Conservation (phyloP, 192 early-diverging fungal species). For the Coemansia sp. region DNA sequence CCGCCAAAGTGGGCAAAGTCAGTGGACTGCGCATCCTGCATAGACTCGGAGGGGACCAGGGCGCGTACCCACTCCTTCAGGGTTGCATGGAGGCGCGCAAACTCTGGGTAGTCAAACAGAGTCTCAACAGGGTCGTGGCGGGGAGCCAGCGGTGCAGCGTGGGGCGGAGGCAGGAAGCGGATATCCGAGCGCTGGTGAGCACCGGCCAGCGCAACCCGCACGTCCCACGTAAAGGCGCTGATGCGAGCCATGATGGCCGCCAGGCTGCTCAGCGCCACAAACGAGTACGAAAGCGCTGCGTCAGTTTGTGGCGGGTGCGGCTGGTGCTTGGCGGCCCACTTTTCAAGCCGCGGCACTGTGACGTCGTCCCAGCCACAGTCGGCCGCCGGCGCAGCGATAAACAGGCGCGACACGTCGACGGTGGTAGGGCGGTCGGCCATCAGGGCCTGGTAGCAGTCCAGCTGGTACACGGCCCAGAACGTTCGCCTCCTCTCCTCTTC, state of each 20-base stretch:
- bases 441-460: constrained; percentile 48
- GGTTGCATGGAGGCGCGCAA: constrained; percentile 13
- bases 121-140: constrained; percentile 6
- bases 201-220: constrained; percentile 13
- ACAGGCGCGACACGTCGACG: constrained; percentile 36
- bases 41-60: constrained; percentile 33
- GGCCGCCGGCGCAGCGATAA: constrained; percentile 31
- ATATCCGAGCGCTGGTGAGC: constrained; percentile 17
- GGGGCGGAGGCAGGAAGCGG: constrained; percentile 13
- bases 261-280: constrained; percentile 39
- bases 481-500: constrained; percentile 45
- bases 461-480: constrained; percentile 52
- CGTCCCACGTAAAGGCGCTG: constrained; percentile 45
- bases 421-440: constrained; percentile 47
- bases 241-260: constrained; percentile 27
- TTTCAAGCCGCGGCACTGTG: constrained; percentile 35
- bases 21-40: constrained; percentile 4
- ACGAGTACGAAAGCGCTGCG: constrained; percentile 41
- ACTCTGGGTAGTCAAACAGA: constrained; percentile 40
- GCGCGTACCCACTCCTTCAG: constrained; percentile 24
- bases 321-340: constrained; percentile 43
- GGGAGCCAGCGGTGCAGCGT: background rate
- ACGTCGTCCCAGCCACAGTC: constrained; percentile 48
- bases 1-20: constrained; percentile 23
- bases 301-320: constrained; percentile 4